These are phyloP conservation scores for Rosellinia necatrix DNA, from an alignment of 2,329 filamentous ascomycete species.

Conservation along the genomic window DNA sequence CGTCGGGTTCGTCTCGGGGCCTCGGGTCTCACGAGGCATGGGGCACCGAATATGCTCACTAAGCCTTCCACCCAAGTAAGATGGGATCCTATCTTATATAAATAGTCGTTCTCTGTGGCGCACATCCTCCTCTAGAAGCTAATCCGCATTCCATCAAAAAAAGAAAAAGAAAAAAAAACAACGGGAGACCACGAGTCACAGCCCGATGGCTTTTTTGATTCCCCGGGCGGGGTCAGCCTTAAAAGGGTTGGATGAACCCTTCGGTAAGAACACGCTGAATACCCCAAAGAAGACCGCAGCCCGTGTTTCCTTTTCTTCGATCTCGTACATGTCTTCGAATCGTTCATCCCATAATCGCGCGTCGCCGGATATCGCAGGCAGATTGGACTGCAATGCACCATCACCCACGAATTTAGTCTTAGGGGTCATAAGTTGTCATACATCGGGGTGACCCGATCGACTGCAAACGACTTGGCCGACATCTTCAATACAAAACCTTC, in stretches of 20 bases:
- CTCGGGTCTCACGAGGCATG: conserved; percentile 11
- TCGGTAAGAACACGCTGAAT: background rate
- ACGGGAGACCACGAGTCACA: background rate
- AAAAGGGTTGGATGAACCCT: background rate
- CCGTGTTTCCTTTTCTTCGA: conserved; percentile 11
- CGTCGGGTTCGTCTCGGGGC: background rate
- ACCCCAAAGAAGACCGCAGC: background rate
- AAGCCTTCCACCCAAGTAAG: conserved; percentile 11
- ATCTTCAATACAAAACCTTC: conserved; percentile 14
- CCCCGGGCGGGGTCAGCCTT: background rate
- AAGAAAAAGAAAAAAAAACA: too few relatives aligned
- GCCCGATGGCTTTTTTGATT: background rate
- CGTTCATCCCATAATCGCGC: conserved; percentile 7
- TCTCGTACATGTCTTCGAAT: conserved; percentile 8
- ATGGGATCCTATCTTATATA: background rate
- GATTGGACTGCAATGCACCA: background rate
- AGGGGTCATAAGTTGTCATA: conserved; percentile 10
- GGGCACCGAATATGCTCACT: too few relatives aligned
- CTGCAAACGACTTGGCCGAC: conserved; percentile 16
- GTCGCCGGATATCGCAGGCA: background rate
- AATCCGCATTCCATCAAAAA: conserved; percentile 14
- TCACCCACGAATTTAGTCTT: conserved; percentile 12
- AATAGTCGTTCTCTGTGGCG: conserved; percentile 18
- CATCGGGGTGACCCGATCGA: conserved; percentile 14
- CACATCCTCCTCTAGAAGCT: conserved; percentile 18